Evolutionary conservation across 2,329 filamentous ascomycete genomes (phyloP).

Genomic region (Phaeosphaeria sp.): DNA sequence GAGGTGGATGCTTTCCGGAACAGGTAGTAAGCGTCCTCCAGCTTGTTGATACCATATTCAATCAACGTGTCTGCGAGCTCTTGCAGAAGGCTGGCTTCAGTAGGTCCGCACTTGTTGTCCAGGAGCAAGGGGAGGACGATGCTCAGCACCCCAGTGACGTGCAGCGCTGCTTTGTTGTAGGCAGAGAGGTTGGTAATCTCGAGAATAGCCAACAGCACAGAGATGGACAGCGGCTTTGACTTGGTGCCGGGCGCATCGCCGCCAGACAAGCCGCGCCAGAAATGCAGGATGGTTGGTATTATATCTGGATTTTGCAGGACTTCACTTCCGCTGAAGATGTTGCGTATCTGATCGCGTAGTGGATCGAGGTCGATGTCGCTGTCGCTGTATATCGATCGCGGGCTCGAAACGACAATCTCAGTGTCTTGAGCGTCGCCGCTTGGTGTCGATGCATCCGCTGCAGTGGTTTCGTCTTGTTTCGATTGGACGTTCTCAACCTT

Average conservation of each 20-base stretch:
- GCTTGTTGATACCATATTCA: slow-evolving; percentile 75
- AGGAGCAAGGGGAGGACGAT: slow-evolving; percentile 44
- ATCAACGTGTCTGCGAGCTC: slow-evolving; percentile 73
- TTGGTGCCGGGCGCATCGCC: slow-evolving; percentile 38
- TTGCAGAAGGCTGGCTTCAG: slow-evolving; percentile 57
- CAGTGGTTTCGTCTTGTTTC: slow-evolving; percentile 12
- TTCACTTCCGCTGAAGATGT: slow-evolving; percentile 49
- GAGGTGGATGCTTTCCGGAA: slow-evolving; percentile 63
- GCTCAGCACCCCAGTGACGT: slow-evolving; percentile 45
- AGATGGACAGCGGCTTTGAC: slow-evolving; percentile 44
- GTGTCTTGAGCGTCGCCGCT: slow-evolving; percentile 11
- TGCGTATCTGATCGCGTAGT: slow-evolving; percentile 38
- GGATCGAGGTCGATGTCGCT: slow-evolving; percentile 33
- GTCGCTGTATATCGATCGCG: slow-evolving; percentile 34
- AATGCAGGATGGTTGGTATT: slow-evolving; percentile 47
- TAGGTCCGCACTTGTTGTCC: slow-evolving; percentile 40
- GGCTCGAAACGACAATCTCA: slow-evolving; percentile 35
- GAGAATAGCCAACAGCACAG: slow-evolving; percentile 44
- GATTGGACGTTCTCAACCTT: slow-evolving; percentile 24
- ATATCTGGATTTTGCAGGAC: slow-evolving; percentile 50
- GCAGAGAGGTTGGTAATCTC: slow-evolving; percentile 44
- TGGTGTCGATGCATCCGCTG: slow-evolving; percentile 1
- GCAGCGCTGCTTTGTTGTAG: slow-evolving; percentile 47
- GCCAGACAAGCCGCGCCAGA: slow-evolving; percentile 46
- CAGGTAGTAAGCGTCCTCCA: slow-evolving; percentile 84